A percentile compares a stretch with the other conserved stretches of the same genome.
phyloP scores from a whole-genome alignment of 2,329 filamentous ascomycete species.

The Neofusicoccum laricinum region DNA sequence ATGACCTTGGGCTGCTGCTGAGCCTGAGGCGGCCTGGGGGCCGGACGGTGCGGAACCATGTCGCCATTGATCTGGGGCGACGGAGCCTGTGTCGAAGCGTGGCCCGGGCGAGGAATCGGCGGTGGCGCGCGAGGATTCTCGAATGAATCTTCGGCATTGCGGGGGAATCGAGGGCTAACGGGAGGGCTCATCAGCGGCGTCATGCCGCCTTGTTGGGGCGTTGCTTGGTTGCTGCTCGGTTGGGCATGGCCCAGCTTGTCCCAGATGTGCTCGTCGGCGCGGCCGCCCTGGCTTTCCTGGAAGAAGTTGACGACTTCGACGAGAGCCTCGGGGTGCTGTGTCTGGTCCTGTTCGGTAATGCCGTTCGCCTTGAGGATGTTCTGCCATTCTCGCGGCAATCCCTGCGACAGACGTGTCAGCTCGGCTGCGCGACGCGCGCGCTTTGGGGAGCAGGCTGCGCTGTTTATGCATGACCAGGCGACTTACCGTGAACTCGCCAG shows the following conservation, averaged over 20 bases:
- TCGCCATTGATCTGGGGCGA: constrained; percentile 40
- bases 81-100: constrained; percentile 44
- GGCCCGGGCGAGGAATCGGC: constrained; percentile 64
- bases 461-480: constrained; percentile 6
- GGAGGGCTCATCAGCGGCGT: constrained; percentile 70
- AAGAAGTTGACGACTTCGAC: constrained; percentile 96
- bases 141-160: constrained; percentile 83
- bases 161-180: constrained; percentile 80
- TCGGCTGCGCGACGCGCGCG: neutral
- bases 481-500: constrained; percentile 87
- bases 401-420: constrained; percentile 50
- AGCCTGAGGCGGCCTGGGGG: constrained; percentile 75
- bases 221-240: constrained; percentile 38
- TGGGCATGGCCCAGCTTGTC: constrained; percentile 94
- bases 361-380: constrained; percentile 91
- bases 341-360: constrained; percentile 92
- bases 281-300: constrained; percentile 83
- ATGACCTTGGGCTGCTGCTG: constrained; percentile 41
- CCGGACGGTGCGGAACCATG: constrained; percentile 76
- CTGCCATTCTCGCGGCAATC: constrained; percentile 97
- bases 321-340: constrained; percentile 92
- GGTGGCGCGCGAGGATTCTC: constrained; percentile 94
- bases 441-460: constrained; percentile 1
- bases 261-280: constrained; percentile 81
- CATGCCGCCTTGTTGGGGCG: constrained; percentile 23